These are phyloP conservation scores for Coprinopsis cinerea DNA, from an alignment of 768 basidiomycete genomes.

Conservation along the genomic window DNA sequence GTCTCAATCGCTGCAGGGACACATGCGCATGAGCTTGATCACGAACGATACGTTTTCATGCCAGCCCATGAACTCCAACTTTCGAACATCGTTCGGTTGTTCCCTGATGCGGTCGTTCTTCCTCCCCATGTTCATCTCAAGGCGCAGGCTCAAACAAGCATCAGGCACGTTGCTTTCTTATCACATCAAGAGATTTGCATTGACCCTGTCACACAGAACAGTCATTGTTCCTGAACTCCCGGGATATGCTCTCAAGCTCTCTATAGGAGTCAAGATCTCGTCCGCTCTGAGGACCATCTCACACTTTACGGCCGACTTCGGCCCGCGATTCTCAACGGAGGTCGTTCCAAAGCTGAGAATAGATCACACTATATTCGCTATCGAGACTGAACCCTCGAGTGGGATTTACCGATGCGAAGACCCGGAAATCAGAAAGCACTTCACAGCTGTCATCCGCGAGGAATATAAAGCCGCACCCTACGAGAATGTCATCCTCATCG, in stretches of 20 bases:
- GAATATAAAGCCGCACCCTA: slow-evolving; percentile 32
- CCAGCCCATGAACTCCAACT: slow-evolving; percentile 52
- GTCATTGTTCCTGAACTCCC: slow-evolving; percentile 40
- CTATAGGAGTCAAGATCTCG: slow-evolving; percentile 53
- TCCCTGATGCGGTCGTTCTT: slow-evolving; percentile 36
- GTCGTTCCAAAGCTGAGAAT: slow-evolving; percentile 44
- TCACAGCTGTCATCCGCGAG: slow-evolving; percentile 44
- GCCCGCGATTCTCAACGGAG: slow-evolving; percentile 47
- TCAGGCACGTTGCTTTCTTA: slow-evolving; percentile 31
- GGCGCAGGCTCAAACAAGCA: slow-evolving; percentile 47
- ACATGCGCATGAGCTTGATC: slow-evolving; percentile 20
- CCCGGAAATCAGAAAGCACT: slow-evolving; percentile 46
- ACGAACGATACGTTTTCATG: slow-evolving; percentile 31
- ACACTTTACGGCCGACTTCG: slow-evolving; percentile 52
- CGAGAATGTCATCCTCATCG: slow-evolving; percentile 43
- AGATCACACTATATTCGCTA: slow-evolving; percentile 33
- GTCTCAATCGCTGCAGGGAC: slow-evolving; percentile 28
- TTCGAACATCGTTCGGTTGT: slow-evolving; percentile 36
- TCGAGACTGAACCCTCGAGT: slow-evolving; percentile 46
- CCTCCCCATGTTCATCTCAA: slow-evolving; percentile 34
- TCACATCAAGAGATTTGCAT: too few species aligned
- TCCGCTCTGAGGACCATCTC: slow-evolving; percentile 54
- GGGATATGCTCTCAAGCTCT: slow-evolving; percentile 42
- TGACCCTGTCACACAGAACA: too few species aligned
- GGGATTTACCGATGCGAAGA: slow-evolving; percentile 37